Conservation (phyloP, 306 rosid species). For the Acacia confusa region DNA sequence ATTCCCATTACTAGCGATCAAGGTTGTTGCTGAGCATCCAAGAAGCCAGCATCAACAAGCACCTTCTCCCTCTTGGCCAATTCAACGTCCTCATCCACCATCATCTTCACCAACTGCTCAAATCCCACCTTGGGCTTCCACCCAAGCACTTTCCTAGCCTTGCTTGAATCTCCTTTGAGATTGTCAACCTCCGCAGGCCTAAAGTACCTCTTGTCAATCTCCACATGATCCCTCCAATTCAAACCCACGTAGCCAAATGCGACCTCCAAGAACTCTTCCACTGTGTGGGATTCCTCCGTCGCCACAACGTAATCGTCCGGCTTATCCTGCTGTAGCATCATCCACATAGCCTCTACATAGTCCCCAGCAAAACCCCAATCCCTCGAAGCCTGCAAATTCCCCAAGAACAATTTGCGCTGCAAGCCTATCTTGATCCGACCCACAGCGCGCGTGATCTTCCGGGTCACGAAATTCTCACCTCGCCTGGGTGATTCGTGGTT, state of each 20-base stretch:
- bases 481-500: slow-evolving; percentile 90
- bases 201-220: slow-evolving; percentile 81
- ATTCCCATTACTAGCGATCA: slow-evolving; percentile 30
- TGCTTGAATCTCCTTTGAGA: slow-evolving; percentile 81
- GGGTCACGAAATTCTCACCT: slow-evolving; percentile 94
- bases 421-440: slow-evolving; percentile 94
- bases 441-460: slow-evolving; percentile 90
- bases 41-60: slow-evolving; percentile 95
- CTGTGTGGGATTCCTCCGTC: slow-evolving; percentile 92
- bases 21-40: slow-evolving; percentile 99
- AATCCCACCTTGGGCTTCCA: slow-evolving; percentile 97
- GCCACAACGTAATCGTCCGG: slow-evolving; percentile 95
- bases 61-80: slow-evolving; percentile 93
- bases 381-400: slow-evolving; percentile 81
- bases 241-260: slow-evolving; percentile 86
- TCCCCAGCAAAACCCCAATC: slow-evolving; percentile 99
- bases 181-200: slow-evolving; percentile 93
- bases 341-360: slow-evolving; percentile 98
- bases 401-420: slow-evolving; percentile 82
- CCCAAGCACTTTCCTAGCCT: slow-evolving; percentile 77
- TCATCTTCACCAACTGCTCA: slow-evolving; percentile 85
- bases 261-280: slow-evolving; percentile 83
- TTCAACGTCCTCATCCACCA: slow-evolving; percentile 93
- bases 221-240: slow-evolving; percentile 88
- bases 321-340: slow-evolving; percentile 98